Conservation (phyloP, 192 early-diverging fungal species). For the Coemansia sp. region DNA sequence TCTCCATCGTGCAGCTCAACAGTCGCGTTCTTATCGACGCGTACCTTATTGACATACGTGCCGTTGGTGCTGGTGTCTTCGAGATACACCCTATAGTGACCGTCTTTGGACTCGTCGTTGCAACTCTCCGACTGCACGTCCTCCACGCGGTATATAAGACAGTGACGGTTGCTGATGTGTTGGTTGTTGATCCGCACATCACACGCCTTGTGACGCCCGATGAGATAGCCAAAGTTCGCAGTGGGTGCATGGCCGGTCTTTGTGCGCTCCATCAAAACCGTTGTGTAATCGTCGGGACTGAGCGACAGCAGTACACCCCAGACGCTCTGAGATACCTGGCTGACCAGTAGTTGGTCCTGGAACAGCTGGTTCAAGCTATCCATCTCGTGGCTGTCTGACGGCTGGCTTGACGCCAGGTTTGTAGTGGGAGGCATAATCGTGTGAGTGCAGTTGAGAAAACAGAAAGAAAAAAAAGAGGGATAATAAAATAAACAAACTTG, state of each 20-base stretch:
- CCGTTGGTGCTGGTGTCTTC: conserved; percentile 70
- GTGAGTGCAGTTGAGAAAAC: conserved; percentile 10
- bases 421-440: conserved; percentile 1
- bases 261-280: conserved; percentile 49
- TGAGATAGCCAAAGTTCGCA: conserved; percentile 50
- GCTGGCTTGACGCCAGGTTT: conserved; percentile 5
- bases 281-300: conserved; percentile 54
- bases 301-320: conserved; percentile 59
- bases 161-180: conserved; percentile 60
- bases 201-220: conserved; percentile 58
- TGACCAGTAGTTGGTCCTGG: conserved; percentile 54
- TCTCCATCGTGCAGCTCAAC: conserved; percentile 65
- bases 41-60: conserved; percentile 66
- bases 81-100: conserved; percentile 32
- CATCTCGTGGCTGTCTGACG: conserved; percentile 43
- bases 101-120: neutral
- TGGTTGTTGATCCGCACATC: conserved; percentile 53
- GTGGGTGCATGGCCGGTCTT: conserved; percentile 15
- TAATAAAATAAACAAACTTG: conserved; percentile 5
- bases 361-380: conserved; percentile 52
- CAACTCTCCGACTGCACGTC: conserved; percentile 12
- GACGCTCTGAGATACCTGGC: conserved; percentile 49
- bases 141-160: conserved; percentile 56
- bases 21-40: conserved; percentile 56
- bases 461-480: conserved; percentile 6